A percentile compares a stretch with the other conserved stretches of the same genome.
Evolutionary conservation across 768 basidiomycete genomes (phyloP).

Genomic region (Boletus rubescentipes): DNA sequence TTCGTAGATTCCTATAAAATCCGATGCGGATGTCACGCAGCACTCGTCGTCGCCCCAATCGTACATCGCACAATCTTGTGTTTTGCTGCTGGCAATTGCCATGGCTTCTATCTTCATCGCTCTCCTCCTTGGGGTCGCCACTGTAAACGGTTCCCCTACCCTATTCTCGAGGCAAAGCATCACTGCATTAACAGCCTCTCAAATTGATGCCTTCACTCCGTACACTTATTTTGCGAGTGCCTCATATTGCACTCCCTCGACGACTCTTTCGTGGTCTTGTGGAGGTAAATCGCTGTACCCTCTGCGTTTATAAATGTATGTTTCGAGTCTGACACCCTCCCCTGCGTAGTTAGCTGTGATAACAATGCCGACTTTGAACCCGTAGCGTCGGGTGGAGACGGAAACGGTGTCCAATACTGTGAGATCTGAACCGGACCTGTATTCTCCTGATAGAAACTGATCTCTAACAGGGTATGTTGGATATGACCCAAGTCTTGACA

Average conservation of each 20-base stretch:
- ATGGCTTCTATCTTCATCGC: slow-evolving; percentile 8
- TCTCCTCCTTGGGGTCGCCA: slow-evolving; percentile 7
- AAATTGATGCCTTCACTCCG: slow-evolving; percentile 43
- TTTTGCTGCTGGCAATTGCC: slow-evolving; percentile 23
- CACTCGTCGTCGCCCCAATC: not conserved
- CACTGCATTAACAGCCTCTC: slow-evolving; percentile 35
- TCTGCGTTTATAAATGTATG: not conserved
- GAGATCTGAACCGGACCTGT: slow-evolving; percentile 1
- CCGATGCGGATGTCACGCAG: not conserved
- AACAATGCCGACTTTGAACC: slow-evolving; percentile 44
- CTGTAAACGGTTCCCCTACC: slow-evolving; percentile 16
- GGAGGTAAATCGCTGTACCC: slow-evolving; percentile 38
- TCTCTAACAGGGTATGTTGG: slow-evolving; percentile 33
- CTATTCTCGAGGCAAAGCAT: slow-evolving; percentile 36
- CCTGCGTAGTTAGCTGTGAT: slow-evolving; percentile 37
- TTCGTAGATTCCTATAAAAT: not conserved
- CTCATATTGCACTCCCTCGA: slow-evolving; percentile 43
- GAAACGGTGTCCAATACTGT: slow-evolving; percentile 41
- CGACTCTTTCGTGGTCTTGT: slow-evolving; percentile 48
- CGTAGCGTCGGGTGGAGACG: slow-evolving; percentile 46
- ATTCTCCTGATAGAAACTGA: not conserved
- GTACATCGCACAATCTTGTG: not conserved
- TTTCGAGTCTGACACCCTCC: not conserved
- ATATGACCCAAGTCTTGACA: slow-evolving; percentile 36
- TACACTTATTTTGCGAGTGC: slow-evolving; percentile 51